phyloP scores from a whole-genome alignment of 163 green algal species.

The Scenedesmus sp. region DNA sequence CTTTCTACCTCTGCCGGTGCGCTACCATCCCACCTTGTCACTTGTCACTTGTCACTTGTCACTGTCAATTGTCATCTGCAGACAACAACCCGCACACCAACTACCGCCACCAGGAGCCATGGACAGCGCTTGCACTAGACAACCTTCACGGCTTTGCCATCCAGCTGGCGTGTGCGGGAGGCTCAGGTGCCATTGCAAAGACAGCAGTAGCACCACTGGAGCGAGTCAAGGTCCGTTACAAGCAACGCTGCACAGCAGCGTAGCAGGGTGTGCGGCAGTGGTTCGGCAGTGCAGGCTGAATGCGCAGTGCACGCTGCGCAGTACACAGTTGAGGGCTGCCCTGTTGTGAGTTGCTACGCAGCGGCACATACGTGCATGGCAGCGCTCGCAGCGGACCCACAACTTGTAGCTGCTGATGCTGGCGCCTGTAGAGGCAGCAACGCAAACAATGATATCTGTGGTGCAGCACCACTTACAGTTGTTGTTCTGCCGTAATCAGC shows the following conservation, averaged over 20 bases:
- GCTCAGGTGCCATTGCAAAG: constrained; percentile 68
- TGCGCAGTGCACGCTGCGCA: neutral
- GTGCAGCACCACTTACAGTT: no score
- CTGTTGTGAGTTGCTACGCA: neutral
- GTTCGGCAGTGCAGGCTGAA: neutral
- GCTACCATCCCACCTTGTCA: neutral
- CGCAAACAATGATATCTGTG: no score
- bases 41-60: neutral
- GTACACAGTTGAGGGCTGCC: neutral
- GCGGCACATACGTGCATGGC: neutral
- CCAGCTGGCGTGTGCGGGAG: constrained; percentile 64
- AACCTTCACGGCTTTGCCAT: constrained; percentile 53
- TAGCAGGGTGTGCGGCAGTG: neutral
- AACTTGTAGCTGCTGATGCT: no score
- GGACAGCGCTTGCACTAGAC: constrained; percentile 38
- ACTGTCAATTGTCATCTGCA: neutral
- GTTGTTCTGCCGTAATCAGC: no score
- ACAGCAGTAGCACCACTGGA: constrained; percentile 76
- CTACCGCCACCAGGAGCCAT: constrained; percentile 37
- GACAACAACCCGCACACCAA: constrained; percentile 9
- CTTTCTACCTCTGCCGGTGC: neutral
- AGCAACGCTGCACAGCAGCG: neutral
- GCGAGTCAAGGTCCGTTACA: constrained; percentile 67
- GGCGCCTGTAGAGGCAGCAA: no score
- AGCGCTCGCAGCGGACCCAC: no score